Conservation (phyloP, 345 rosid genomes). For the Cardiospermum halicacabum region DNA sequence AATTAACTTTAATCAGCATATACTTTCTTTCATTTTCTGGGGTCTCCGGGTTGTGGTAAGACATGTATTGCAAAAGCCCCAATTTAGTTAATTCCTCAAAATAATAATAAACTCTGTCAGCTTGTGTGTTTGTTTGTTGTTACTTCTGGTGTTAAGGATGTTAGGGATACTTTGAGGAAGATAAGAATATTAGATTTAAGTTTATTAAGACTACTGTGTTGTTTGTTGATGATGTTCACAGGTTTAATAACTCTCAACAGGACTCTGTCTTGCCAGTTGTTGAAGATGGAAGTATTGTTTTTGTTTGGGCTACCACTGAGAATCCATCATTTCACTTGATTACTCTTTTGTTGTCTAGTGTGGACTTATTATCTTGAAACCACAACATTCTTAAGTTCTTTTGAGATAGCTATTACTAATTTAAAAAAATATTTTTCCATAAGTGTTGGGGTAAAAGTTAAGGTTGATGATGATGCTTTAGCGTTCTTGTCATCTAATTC, state of each 20-base stretch:
- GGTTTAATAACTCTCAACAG: slow-evolving; percentile 82
- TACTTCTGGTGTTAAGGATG: slow-evolving; percentile 73
- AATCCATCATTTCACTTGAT: slow-evolving; percentile 84
- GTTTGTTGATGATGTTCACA: slow-evolving; percentile 80
- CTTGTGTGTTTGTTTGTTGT: slow-evolving; percentile 67
- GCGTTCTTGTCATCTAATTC: slow-evolving; percentile 57
- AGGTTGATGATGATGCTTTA: slow-evolving; percentile 41
- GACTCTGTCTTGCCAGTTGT: slow-evolving; percentile 80
- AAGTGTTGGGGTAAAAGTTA: slow-evolving; percentile 25
- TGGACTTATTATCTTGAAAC: slow-evolving; percentile 58
- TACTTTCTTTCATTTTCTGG: slow-evolving; percentile 77
- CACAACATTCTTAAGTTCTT: slow-evolving; percentile 41
- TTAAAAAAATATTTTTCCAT: slow-evolving; percentile 36
- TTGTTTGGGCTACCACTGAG: slow-evolving; percentile 85
- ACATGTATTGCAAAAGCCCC: slow-evolving; percentile 72
- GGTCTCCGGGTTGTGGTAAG: slow-evolving; percentile 97
- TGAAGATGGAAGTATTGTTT: slow-evolving; percentile 81
- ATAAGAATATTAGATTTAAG: slow-evolving; percentile 43
- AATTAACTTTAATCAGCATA: slow-evolving; percentile 39
- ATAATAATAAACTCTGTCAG: slow-evolving; percentile 27
- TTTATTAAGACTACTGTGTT: slow-evolving; percentile 50
- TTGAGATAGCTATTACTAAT: slow-evolving; percentile 48
- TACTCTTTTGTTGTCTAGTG: slow-evolving; percentile 70
- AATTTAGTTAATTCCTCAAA: slow-evolving; percentile 37
- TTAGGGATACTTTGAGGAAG: slow-evolving; percentile 63